phyloP scores from a whole-genome alignment of 1,284 basidiomycete species.

The Microbotryum silenes-acaulis region DNA sequence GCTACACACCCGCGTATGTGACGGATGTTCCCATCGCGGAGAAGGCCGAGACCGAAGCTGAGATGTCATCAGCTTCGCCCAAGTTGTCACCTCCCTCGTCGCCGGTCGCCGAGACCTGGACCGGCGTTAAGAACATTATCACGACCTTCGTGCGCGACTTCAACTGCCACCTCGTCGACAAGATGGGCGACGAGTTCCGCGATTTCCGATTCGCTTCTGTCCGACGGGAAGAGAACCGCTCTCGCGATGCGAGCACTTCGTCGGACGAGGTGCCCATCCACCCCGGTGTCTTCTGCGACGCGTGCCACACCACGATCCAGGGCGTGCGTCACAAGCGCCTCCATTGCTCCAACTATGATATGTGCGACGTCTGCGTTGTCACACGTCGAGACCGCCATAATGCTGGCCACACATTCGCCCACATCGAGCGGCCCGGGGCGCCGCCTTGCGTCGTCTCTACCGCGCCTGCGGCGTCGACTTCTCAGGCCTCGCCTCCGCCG shows the following conservation, averaged over 20 bases:
- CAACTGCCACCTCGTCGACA: slow-evolving; percentile 47
- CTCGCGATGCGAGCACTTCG: too few relatives aligned
- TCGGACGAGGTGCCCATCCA: slow-evolving; percentile 5
- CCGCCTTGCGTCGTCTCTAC: background rate
- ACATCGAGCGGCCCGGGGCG: slow-evolving; percentile 15
- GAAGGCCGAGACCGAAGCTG: background rate
- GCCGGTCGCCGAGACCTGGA: slow-evolving; percentile 15
- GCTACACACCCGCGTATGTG: background rate
- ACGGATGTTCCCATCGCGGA: background rate
- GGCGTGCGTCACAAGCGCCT: slow-evolving; percentile 36
- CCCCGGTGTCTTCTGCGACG: slow-evolving; percentile 24
- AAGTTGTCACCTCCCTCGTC: slow-evolving; percentile 10
- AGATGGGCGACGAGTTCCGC: slow-evolving; percentile 44
- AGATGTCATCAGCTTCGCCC: slow-evolving; percentile 9
- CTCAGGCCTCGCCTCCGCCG: background rate
- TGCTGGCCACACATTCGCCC: slow-evolving; percentile 13
- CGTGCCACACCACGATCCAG: slow-evolving; percentile 35
- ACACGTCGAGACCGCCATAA: background rate
- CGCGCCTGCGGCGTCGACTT: background rate
- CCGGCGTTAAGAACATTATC: slow-evolving; percentile 48
- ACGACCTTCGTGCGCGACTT: slow-evolving; percentile 56
- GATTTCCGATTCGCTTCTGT: too few relatives aligned
- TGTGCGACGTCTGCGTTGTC: slow-evolving; percentile 47
- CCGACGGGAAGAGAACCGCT: too few relatives aligned
- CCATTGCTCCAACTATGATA: slow-evolving; percentile 49